Evolutionary conservation across 2,329 filamentous ascomycete genomes (phyloP), one percentile per base, ranked within the genome.

Genomic region (Fonsecaea pugnacius): DNA sequence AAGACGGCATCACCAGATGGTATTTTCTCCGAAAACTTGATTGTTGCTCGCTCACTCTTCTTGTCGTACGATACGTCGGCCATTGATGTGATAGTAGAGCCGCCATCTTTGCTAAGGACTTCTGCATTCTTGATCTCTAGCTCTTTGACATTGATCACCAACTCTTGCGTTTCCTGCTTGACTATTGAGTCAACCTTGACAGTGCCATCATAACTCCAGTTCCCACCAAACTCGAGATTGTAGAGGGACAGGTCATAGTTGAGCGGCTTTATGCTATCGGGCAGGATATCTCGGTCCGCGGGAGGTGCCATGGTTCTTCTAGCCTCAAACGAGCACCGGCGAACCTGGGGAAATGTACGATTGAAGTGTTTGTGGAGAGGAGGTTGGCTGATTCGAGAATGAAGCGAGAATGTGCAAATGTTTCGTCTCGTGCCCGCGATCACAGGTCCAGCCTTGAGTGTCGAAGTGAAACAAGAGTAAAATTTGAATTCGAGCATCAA

Each of bases 181-280:
- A 98, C 84, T 64, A 89, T 86, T 64, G 89, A 84, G 70, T 90
- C 85, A 76, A 99, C 96, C 69, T 87, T 89, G 68, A 97, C 91
- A 21, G 84, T 87, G 70, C 95, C 95, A 79, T 94, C 87, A 81
- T 94, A 99, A 65, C 85, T 87, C 88, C 94, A 96, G 65, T 80
- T 80, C 61, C 85, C 85, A 68, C 85, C 84, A 60, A 87, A 79
- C 71, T 96, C 89, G 69, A 99, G 81, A 72, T 95, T 89, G 74
- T 84, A 87, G 71, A 99, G 85, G 62, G 89, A 91, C 70, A 99
- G 83, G 73, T 86, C 83, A 80, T 99, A 99, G 80, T 98, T 92
- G 67, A 83, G 81, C 2, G 95, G 92, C 80, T 92, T 94, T 75
- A 94, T 87, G 74, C 61, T 67, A 43, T 80, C 77, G 64, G 80